These are phyloP conservation scores for Cymbopogon citratus DNA, from an alignment of 176 grass and related monocot species.

Conservation along the genomic window DNA sequence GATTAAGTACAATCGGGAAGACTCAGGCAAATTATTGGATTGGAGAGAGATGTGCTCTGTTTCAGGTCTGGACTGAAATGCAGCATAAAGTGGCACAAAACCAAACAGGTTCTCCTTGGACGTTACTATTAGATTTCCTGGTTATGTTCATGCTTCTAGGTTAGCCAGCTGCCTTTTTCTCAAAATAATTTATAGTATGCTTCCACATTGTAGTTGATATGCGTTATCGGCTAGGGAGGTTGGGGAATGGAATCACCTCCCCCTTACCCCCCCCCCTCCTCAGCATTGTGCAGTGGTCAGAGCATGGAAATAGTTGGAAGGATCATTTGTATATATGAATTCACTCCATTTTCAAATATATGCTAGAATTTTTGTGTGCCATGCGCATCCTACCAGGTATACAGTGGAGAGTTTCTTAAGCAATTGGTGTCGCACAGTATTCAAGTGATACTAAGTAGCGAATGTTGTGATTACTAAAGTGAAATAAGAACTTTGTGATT, in stretches of 20 bases:
- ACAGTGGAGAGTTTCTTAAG: neutral
- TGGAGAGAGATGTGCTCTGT: neutral
- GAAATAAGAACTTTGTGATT: neutral
- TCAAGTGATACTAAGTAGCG: neutral
- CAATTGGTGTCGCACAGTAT: neutral
- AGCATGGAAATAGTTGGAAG: neutral
- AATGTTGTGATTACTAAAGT: neutral
- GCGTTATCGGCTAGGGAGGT: neutral
- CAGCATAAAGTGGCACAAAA: neutral
- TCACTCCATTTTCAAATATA: neutral
- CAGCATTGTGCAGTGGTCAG: neutral
- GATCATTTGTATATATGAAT: neutral
- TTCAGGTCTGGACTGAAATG: neutral
- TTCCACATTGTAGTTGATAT: too few relatives aligned
- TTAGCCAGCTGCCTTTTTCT: neutral
- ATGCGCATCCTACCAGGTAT: neutral
- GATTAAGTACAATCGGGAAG: constrained; percentile 3
- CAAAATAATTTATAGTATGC: too few relatives aligned
- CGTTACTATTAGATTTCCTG: neutral
- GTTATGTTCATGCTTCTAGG: neutral
- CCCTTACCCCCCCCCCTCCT: too few relatives aligned
- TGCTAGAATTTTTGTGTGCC: neutral
- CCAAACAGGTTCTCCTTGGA: neutral
- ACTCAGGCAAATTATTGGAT: neutral
- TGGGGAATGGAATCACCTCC: neutral